Base-by-base conservation (phyloP, 2,329 filamentous ascomycete genomes). In the Dactylonectria macrodidyma region DNA sequence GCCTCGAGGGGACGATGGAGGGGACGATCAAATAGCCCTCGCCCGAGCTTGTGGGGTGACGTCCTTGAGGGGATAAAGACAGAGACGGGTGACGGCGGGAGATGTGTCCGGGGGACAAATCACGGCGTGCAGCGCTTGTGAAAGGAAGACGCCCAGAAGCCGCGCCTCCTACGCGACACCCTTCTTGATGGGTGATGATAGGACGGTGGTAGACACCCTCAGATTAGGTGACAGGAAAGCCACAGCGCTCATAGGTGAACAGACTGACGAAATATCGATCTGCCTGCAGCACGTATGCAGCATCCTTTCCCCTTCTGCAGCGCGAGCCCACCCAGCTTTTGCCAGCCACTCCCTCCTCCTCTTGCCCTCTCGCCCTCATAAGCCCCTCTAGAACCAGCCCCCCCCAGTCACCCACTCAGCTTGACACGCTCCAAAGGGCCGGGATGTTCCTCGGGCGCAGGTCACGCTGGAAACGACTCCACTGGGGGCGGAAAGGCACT, bases 221-320 rank as follows among this genome's bases (percentile, higher is more conserved):
- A 30, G 26, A 30, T 30, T 30, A 30, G 26, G 26, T 30, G 26
- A 30, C 26, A 30, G 26, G 26, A 30, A 30, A 30, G 26, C 26
- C 26, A 30, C 26, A 7, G 26, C 26, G 26, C 30, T 36, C 46
- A 65, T 33, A 33, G 30, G 38, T 52, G 60, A 52, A 55, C 51
- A 12, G 26, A 14, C 48, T 30, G 58, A 36, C 48, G 36, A 52
- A 66, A 58, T 54, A 55, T 59, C 59, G 64, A 66, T 66, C 64
- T 51, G 58, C 58, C 62, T 68, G 66, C 66, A 68, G 62, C 52
- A 44, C n/a, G 34, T 55, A 60, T 63, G 55, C 60, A 62, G 19
- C 19, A 19, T 19, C 19, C 19, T 19, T 19, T 19, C 19, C 30
- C 44, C 54, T 30, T 22, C 24, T 30, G 2, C 26, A 30, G 26